phyloP scores from a whole-genome alignment of 2,329 filamentous ascomycete genomes.

The Falciphora oryzae region DNA sequence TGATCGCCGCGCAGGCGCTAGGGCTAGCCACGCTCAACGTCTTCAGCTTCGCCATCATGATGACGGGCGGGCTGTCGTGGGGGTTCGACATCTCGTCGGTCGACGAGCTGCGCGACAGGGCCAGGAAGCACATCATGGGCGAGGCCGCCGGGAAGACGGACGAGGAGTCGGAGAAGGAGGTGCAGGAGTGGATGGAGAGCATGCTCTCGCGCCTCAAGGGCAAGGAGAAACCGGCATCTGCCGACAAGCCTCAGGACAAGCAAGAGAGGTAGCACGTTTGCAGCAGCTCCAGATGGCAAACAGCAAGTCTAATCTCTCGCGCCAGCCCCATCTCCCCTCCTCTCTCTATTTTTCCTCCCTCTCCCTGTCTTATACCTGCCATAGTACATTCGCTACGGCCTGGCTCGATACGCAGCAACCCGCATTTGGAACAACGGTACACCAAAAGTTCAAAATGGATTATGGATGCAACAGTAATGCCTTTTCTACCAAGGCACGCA shows the following conservation, averaged over 20 bases:
- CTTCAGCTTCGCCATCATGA: conserved; percentile 66
- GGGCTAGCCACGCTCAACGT: conserved; percentile 86
- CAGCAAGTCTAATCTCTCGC: too few species aligned
- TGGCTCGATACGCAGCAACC: too few species aligned
- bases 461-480: background rate
- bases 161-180: conserved; percentile 51
- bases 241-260: background rate
- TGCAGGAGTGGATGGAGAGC: conserved; percentile 57
- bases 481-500: background rate
- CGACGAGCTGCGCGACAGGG: conserved; percentile 54
- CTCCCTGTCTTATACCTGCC: background rate
- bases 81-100: conserved; percentile 69
- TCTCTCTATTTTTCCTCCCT: background rate
- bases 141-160: conserved; percentile 27
- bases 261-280: background rate
- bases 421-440: background rate
- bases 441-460: background rate
- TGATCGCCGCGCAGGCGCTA: conserved; percentile 77
- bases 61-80: conserved; percentile 67
- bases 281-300: background rate
- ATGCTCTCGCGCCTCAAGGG: conserved; percentile 33
- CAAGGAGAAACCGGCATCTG: background rate
- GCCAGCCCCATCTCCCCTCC: background rate
- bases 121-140: conserved; percentile 35
- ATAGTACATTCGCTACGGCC: background rate